Evolutionary conservation across 116 monocot species (phyloP).

Genomic region (Cymodocea nodosa): DNA sequence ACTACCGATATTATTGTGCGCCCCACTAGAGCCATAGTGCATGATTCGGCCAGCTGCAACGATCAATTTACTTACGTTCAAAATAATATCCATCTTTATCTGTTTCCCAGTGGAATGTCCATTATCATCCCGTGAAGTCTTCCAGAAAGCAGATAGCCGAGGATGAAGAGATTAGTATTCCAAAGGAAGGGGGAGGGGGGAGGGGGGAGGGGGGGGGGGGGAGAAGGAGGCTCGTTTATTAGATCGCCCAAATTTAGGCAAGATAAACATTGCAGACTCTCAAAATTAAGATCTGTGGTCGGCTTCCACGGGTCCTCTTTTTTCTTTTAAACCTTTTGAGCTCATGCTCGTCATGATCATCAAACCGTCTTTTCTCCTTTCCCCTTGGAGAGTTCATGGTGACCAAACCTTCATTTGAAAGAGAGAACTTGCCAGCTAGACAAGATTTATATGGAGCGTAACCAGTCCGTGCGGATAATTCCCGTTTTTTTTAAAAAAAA

Average conservation of each 20-base stretch:
- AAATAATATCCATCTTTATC: neutral
- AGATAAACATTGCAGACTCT: neutral
- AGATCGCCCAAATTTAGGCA: neutral
- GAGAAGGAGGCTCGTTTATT: too few species aligned
- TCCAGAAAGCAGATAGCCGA: neutral
- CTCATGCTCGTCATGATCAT: too few species aligned
- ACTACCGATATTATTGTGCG: neutral
- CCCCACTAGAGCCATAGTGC: neutral
- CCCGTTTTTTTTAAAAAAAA: too few species aligned
- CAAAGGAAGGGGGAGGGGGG: too few species aligned
- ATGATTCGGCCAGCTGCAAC: neutral
- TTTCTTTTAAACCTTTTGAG: too few species aligned
- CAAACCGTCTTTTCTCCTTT: neutral
- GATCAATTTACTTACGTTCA: neutral
- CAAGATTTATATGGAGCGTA: too few species aligned
- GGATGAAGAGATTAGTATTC: neutral
- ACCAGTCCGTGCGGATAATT: too few species aligned
- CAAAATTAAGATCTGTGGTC: neutral
- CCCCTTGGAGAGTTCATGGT: neutral
- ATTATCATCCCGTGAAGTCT: neutral
- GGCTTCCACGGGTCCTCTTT: too few species aligned
- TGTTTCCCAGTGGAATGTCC: neutral
- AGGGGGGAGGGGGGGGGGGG: too few species aligned
- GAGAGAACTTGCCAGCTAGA: too few species aligned
- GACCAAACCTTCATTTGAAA: constrained; percentile 6